Evolutionary conservation across 805 yeast species (phyloP).

Genomic region (Candida orba): DNA sequence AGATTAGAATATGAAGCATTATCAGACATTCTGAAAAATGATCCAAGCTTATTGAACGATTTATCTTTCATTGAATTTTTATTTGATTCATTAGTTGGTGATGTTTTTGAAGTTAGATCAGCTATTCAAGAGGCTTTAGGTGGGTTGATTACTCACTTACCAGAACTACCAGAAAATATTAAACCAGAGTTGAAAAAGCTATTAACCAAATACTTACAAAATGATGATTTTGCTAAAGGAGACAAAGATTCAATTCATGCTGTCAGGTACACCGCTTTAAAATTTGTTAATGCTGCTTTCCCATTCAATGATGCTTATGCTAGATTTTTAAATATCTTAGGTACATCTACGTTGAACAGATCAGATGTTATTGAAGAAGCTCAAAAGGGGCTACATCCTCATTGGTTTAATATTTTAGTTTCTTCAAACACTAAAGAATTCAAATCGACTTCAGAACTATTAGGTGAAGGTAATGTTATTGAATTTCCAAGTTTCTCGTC

Average conservation of each 20-base stretch:
- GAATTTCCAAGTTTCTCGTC: slow-evolving; percentile 50
- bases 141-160: slow-evolving; percentile 44
- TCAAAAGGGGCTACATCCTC: slow-evolving; percentile 70
- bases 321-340: slow-evolving; percentile 59
- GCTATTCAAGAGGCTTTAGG: slow-evolving; percentile 69
- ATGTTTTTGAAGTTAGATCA: slow-evolving; percentile 51
- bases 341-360: slow-evolving; percentile 48
- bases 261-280: slow-evolving; percentile 56
- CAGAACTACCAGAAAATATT: slow-evolving; percentile 30
- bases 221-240: slow-evolving; percentile 24
- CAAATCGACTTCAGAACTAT: slow-evolving; percentile 36
- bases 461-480: slow-evolving; percentile 32
- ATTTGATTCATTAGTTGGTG: slow-evolving; percentile 63
- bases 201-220: slow-evolving; percentile 30
- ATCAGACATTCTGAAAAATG: slow-evolving; percentile 53
- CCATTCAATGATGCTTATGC: slow-evolving; percentile 64
- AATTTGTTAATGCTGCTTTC: slow-evolving; percentile 55
- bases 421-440: slow-evolving; percentile 38
- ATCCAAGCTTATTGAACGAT: slow-evolving; percentile 36
- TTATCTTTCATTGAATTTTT: slow-evolving; percentile 54
- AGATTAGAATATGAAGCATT: slow-evolving; percentile 70
- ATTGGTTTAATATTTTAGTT: slow-evolving; percentile 57
- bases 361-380: slow-evolving; percentile 80
- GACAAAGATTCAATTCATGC: slow-evolving; percentile 34
- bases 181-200: slow-evolving; percentile 36